A percentile compares a stretch with the other conserved stretches of the same genome.
These are phyloP conservation scores for Leishmania turanica DNA, from an alignment of 208 protist species.

Conservation along the genomic window DNA sequence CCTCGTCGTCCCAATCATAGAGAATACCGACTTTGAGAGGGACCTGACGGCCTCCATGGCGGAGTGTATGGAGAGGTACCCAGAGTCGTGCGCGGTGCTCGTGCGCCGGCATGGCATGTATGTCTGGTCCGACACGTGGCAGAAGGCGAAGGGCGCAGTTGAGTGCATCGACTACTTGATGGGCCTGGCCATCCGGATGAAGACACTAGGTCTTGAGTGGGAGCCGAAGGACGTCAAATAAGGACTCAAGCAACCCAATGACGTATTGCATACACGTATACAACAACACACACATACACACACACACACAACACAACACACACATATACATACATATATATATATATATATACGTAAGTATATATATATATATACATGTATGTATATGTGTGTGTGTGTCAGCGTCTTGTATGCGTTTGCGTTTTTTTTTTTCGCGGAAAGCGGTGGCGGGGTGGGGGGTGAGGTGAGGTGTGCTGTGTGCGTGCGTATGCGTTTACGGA, in stretches of 20 bases:
- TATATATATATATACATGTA: too few species aligned
- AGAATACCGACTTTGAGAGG: conserved; percentile 91
- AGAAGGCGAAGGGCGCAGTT: conserved; percentile 92
- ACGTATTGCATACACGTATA: background rate
- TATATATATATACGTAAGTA: background rate
- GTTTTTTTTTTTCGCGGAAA: background rate
- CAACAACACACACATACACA: background rate
- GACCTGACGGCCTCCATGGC: conserved; percentile 81
- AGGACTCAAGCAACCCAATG: too few species aligned
- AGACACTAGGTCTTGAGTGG: conserved; percentile 51
- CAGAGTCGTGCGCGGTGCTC: conserved; percentile 91
- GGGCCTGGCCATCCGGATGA: conserved; percentile 79
- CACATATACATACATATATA: background rate
- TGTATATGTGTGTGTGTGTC: too few species aligned
- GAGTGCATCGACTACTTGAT: conserved; percentile 97
- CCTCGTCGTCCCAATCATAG: conserved; percentile 96
- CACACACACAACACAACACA: background rate
- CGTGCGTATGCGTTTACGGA: background rate
- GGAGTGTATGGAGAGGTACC: conserved; percentile 90
- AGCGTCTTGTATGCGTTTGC: background rate
- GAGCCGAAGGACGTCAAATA: conserved; percentile 37
- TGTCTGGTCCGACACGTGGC: conserved; percentile 95
- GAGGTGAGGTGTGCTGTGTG: background rate
- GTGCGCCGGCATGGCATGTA: conserved; percentile 96
- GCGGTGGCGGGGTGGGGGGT: background rate